These are phyloP conservation scores for Leishmania major DNA, from an alignment of 208 protist genomes.

Conservation along the genomic window DNA sequence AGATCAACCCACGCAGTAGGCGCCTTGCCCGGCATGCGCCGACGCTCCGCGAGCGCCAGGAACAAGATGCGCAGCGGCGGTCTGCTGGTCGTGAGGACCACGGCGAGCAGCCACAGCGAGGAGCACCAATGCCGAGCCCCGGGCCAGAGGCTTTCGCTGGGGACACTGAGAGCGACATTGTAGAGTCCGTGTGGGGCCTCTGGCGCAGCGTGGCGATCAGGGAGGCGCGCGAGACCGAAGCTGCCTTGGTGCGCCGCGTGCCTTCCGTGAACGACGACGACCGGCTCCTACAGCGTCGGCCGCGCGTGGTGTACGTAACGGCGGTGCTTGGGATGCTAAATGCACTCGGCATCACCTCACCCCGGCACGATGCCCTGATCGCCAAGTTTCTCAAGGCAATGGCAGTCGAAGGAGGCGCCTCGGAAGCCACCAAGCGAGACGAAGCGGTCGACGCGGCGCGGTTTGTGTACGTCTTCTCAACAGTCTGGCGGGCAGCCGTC, in stretches of 20 bases:
- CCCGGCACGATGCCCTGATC: constrained; percentile 31
- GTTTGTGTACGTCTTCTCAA: constrained; percentile 51
- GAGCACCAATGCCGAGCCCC: not conserved
- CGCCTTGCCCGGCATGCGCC: constrained; percentile 30
- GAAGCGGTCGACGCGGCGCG: constrained; percentile 28
- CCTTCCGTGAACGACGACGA: not conserved
- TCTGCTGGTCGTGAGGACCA: not conserved
- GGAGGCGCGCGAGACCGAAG: constrained; percentile 14
- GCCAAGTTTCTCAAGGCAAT: constrained; percentile 53
- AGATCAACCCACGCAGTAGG: constrained; percentile 32
- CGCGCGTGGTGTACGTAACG: constrained; percentile 19
- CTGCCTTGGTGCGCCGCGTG: not conserved
- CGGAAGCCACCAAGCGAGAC: not conserved
- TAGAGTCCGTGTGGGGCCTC: constrained; percentile 22
- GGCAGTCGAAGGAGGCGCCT: constrained; percentile 9
- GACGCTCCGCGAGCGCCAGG: constrained; percentile 31
- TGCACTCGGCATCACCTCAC: constrained; percentile 15
- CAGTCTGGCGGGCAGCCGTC: constrained; percentile 38
- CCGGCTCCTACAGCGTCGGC: constrained; percentile 2
- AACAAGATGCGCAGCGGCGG: constrained; percentile 17
- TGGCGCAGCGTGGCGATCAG: constrained; percentile 17
- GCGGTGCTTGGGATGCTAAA: constrained; percentile 31
- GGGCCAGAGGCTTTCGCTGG: not conserved
- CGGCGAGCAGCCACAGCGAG: not conserved
- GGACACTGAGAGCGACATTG: not conserved